Conservation (phyloP, 352 stramenopile genomes). For the Stephanocyclus meneghinianus region DNA sequence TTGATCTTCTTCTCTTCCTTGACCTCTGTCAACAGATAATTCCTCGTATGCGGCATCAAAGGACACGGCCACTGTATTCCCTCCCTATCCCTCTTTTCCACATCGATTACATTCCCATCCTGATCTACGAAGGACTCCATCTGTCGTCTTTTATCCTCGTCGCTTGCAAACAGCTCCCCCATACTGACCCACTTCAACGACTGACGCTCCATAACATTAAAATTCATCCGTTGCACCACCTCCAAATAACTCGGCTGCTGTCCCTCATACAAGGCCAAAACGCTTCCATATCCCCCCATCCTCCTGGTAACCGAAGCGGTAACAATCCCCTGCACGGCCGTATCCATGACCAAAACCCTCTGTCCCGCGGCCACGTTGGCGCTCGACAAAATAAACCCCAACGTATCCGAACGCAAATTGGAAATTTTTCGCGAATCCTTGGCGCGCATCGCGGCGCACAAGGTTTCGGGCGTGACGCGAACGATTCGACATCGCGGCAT, state of each 20-base stretch:
- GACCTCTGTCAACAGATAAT: slow-evolving; percentile 75
- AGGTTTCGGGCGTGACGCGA: slow-evolving; percentile 87
- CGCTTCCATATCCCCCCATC: slow-evolving; percentile 79
- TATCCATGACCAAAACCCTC: slow-evolving; percentile 91
- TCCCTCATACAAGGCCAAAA: slow-evolving; percentile 70
- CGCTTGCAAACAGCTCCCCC: slow-evolving; percentile 66
- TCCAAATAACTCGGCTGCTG: slow-evolving; percentile 75
- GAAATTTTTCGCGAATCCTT: slow-evolving; percentile 90
- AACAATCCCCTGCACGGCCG: slow-evolving; percentile 88
- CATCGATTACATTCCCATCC: slow-evolving; percentile 31
- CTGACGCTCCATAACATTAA: slow-evolving; percentile 58
- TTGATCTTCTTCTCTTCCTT: slow-evolving; percentile 85
- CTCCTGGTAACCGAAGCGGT: slow-evolving; percentile 87
- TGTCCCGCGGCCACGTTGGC: slow-evolving; percentile 89
- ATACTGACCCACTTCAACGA: slow-evolving; percentile 72
- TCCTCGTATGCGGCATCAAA: slow-evolving; percentile 80
- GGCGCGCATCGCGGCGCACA: slow-evolving; percentile 88
- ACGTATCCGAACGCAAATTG: slow-evolving; percentile 89
- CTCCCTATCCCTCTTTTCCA: slow-evolving; percentile 68
- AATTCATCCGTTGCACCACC: slow-evolving; percentile 74
- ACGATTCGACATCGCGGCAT: slow-evolving; percentile 76
- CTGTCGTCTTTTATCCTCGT: slow-evolving; percentile 18
- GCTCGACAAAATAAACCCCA: slow-evolving; percentile 91
- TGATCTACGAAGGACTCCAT: slow-evolving; percentile 16
- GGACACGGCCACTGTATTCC: slow-evolving; percentile 82